Evolutionary conservation across 768 basidiomycete genomes (phyloP), one percentile per base, ranked within the genome.

Genomic region (Termitomyces sp.): DNA sequence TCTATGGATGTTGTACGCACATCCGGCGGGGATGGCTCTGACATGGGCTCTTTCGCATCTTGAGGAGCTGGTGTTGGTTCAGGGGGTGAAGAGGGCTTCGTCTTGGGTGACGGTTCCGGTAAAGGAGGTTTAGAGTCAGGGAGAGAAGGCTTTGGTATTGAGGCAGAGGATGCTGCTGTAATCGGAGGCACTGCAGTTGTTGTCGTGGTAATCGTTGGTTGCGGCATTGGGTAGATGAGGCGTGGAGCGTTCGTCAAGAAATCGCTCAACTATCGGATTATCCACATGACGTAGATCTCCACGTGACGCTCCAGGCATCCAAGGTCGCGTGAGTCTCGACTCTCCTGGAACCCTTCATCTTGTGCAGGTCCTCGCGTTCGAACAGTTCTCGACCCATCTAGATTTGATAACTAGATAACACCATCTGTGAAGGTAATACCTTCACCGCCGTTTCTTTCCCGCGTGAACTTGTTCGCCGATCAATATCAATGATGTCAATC

Each of bases 211-310:
- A n/a, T 14, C 24, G 6, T 53, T 36, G 52, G 20, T 42, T 49
- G 47, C 42, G 56, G 32, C 60, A 61, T 61, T 30, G 42, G 33
- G 43, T 37, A 20, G 53, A 58, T 51, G 26, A 36, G 34, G 27
- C n/a, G 32, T 24, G 36, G 56, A 58, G 56, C 42, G 53, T 18
- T 30, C 7, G 54, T 37, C 33, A 20, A 43, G 16, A 40, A 56
- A 60, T 55, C 46, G 37, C 37, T 36, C 26, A 45, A 50, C 48
- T 62, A 58, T 58, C 61, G 44, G 57, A 56, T 62, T 59, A 56
- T 33, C 61, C 61, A 62, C 61, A 62, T 62, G 61, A 62, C 61
- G 61, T 62, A 62, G 44, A n/a, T 27, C 13, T 10, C 36, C 61
- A 62, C 55, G 58, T 62, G 61, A 62, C 34, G 18, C 22, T 14